Conservation (phyloP, 1,284 basidiomycete genomes). For the Serendipita sp. region DNA sequence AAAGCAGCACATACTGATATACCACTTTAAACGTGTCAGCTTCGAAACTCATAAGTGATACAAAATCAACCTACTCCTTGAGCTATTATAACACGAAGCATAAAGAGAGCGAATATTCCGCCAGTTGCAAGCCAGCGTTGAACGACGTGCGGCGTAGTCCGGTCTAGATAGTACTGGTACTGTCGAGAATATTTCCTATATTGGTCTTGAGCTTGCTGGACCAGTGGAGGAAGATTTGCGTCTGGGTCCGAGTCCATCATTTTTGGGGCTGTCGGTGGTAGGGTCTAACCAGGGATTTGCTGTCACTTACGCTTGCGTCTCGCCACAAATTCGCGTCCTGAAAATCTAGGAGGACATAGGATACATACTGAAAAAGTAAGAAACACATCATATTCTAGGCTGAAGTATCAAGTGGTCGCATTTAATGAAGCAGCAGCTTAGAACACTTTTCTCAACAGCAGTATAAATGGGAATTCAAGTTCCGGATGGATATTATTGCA, state of each 20-base stretch:
- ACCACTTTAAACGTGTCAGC: slow-evolving; percentile 47
- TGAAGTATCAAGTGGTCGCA: background rate
- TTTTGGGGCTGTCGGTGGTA: slow-evolving; percentile 3
- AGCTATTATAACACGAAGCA: slow-evolving; percentile 74
- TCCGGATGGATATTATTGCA: background rate
- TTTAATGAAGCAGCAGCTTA: background rate
- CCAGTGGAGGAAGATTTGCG: background rate
- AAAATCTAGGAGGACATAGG: background rate
- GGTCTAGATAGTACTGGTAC: slow-evolving; percentile 79
- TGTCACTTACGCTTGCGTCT: background rate
- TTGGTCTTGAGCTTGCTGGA: slow-evolving; percentile 3
- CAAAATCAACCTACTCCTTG: slow-evolving; percentile 61
- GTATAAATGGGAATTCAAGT: background rate
- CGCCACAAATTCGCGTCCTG: background rate
- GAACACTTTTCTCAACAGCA: background rate
- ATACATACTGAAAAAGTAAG: no score
- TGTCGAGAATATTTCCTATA: slow-evolving; percentile 26
- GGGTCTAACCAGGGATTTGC: background rate
- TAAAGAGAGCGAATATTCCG: slow-evolving; percentile 63
- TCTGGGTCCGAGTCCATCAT: slow-evolving; percentile 7
- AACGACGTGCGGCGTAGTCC: slow-evolving; percentile 77
- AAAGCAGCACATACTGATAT: slow-evolving; percentile 48
- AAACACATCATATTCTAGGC: background rate
- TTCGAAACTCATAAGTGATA: slow-evolving; percentile 11
- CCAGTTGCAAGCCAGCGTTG: slow-evolving; percentile 81